Percentiles rank a stretch among this genome's conserved stretches.
These are phyloP conservation scores for Ustilago shanxiensis DNA, from an alignment of 1,284 basidiomycete species.

Conservation along the genomic window DNA sequence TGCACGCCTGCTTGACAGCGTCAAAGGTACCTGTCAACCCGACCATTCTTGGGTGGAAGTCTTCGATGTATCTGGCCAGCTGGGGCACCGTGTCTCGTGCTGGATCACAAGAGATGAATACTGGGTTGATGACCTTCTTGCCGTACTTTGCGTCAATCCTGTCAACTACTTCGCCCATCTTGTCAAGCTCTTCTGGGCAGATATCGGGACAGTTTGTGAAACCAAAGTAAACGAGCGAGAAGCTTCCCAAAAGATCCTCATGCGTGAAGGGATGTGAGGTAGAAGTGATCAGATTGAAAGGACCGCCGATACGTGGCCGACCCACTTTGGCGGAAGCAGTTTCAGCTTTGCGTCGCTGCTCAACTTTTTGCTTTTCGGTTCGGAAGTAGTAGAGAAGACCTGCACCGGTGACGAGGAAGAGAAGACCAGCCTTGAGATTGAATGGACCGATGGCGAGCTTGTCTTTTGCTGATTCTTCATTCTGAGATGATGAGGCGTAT, in stretches of 20 bases:
- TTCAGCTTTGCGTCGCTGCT: conserved; percentile 47
- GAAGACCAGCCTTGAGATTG: conserved; percentile 82
- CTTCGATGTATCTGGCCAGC: conserved; percentile 73
- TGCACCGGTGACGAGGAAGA: conserved; percentile 85
- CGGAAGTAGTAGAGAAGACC: conserved; percentile 91
- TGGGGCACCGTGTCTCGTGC: conserved; percentile 82
- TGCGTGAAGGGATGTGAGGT: conserved; percentile 78
- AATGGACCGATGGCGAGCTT: conserved; percentile 75
- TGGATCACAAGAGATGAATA: conserved; percentile 97
- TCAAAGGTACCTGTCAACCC: conserved; percentile 90
- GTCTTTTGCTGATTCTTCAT: conserved; percentile 49
- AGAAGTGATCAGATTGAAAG: conserved; percentile 75
- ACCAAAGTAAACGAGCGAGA: conserved; percentile 85
- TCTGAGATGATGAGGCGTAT: conserved; percentile 26
- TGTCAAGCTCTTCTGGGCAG: conserved; percentile 97
- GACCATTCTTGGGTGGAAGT: conserved; percentile 88
- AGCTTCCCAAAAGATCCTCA: conserved; percentile 81
- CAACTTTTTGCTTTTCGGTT: conserved; percentile 78
- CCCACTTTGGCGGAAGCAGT: conserved; percentile 72
- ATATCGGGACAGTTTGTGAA: conserved; percentile 87
- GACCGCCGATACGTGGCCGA: conserved; percentile 85
- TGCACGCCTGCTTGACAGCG: conserved; percentile 88
- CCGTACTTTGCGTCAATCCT: conserved; percentile 75
- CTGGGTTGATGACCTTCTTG: conserved; percentile 74
- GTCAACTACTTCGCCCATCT: conserved; percentile 87